Evolutionary conservation across 108 stramenopile genomes (phyloP), one percentile per base, ranked within the genome.

Genomic region (Conticribra weissflogii): DNA sequence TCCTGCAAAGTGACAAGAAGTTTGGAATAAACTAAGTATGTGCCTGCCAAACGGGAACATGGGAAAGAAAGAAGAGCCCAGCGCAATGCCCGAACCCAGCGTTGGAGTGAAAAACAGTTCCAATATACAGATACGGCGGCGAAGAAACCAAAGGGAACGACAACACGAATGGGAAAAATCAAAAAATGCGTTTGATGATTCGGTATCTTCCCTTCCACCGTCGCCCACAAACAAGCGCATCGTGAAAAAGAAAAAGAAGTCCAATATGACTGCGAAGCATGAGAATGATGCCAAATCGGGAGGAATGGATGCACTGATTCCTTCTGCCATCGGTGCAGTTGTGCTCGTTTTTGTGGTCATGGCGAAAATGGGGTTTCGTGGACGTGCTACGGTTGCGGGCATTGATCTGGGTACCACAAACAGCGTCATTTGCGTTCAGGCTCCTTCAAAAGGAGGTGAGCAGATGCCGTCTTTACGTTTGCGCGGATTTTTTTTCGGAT

Each of bases 341-440:
- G 74, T 94, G 17, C 71, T 94, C 17, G 59, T 81, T 16, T 76
- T 81, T 60, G 85, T 61, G 19, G 69, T 90, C 23, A 85, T 94
- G 88, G 93, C 93, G 41, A 86, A 87, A 65, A 84, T 81, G 65
- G 93, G 93, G 2, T 94, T 94, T 80, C 85, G 93, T 5, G 93
- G 93, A 21, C 78, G 93, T 12, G 81, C 88, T 2, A 85, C 83
- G 15, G 90, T 91, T 19, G 93, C 93, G 0, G 93, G 93, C 1
- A 91, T 94, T 48, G 93, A 94, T 78, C 61, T 94, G 59, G 93
- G 93, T 31, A 94, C 93, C 4, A 94, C 93, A 66, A 94, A 94
- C 54, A 86, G 85, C 58, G 93, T 94, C 18, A 73, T 94, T 57
- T 94, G 93, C 68, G 90, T 94, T 0, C 93, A 94, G 62, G 66